Evolutionary conservation across 1,284 basidiomycete species (phyloP).

Genomic region (Trichosporon sp.): DNA sequence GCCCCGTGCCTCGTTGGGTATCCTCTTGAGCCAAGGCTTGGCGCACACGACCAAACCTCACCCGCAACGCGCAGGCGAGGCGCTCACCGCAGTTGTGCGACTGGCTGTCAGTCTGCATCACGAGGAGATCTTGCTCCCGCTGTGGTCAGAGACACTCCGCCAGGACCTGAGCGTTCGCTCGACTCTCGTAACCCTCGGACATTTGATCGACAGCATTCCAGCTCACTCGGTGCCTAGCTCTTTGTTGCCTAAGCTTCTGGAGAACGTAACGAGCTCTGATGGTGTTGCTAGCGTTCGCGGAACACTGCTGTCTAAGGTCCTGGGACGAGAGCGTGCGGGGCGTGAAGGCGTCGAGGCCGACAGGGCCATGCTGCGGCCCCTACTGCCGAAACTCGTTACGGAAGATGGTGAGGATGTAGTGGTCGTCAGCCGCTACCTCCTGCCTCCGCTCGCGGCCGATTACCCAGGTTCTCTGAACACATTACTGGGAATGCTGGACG

Average conservation of each 20-base stretch:
- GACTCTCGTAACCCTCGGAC: conserved; percentile 26
- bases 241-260: conserved; percentile 35
- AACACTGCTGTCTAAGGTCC: conserved; percentile 14
- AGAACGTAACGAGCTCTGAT: conserved; percentile 30
- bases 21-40: conserved; percentile 26
- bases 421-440: conserved; percentile 41
- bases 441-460: conserved; percentile 40
- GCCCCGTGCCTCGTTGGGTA: neutral
- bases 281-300: neutral
- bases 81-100: conserved; percentile 29
- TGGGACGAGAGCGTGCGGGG: conserved; percentile 23
- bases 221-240: conserved; percentile 25
- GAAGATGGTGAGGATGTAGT: conserved; percentile 27
- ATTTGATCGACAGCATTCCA: conserved; percentile 37
- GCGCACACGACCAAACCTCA: conserved; percentile 37
- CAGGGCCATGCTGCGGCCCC: conserved; percentile 31
- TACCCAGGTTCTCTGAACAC: conserved; percentile 25
- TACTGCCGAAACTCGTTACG: conserved; percentile 37
- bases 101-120: neutral
- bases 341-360: conserved; percentile 23
- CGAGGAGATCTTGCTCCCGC: neutral
- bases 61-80: conserved; percentile 39
- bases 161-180: conserved; percentile 30
- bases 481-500: conserved; percentile 35
- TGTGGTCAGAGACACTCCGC: neutral